These are phyloP conservation scores for Ambrosia hybrid DNA, from an alignment of 140 eudicot genomes.

Conservation along the genomic window DNA sequence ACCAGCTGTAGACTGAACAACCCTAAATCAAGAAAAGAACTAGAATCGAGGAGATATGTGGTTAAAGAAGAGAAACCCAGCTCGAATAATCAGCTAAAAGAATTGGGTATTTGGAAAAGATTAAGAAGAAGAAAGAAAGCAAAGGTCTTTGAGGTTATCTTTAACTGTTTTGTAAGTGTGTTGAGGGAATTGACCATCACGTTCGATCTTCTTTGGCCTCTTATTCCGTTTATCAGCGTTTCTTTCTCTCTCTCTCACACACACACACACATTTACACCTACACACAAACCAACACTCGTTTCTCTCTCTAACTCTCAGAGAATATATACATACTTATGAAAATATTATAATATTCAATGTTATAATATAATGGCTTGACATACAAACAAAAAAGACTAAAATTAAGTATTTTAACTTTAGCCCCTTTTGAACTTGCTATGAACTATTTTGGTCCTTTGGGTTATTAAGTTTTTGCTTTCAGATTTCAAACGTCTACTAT, in stretches of 20 bases:
- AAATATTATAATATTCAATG: neutral
- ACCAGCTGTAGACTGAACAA: too few relatives aligned
- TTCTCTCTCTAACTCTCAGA: neutral
- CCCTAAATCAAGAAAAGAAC: too few relatives aligned
- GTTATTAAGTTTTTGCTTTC: neutral
- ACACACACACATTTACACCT: neutral
- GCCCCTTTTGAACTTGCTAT: neutral
- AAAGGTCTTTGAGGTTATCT: too few relatives aligned
- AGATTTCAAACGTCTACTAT: too few relatives aligned
- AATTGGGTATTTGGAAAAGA: neutral
- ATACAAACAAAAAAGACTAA: neutral
- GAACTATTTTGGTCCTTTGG: neutral
- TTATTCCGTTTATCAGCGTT: neutral
- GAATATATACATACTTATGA: slow-evolving; percentile 2
- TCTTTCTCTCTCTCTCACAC: neutral
- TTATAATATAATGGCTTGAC: slow-evolving; percentile 13
- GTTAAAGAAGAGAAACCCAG: neutral
- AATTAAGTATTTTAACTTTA: neutral
- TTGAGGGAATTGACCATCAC: slow-evolving; percentile 7
- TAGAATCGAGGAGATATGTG: too few relatives aligned
- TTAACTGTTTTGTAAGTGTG: neutral
- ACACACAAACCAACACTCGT: neutral
- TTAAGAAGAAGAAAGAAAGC: too few relatives aligned
- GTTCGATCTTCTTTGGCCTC: neutral
- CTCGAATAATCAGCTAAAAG: neutral